Conservation (phyloP, 2,329 filamentous ascomycete genomes). For the Apiospora hydei region DNA sequence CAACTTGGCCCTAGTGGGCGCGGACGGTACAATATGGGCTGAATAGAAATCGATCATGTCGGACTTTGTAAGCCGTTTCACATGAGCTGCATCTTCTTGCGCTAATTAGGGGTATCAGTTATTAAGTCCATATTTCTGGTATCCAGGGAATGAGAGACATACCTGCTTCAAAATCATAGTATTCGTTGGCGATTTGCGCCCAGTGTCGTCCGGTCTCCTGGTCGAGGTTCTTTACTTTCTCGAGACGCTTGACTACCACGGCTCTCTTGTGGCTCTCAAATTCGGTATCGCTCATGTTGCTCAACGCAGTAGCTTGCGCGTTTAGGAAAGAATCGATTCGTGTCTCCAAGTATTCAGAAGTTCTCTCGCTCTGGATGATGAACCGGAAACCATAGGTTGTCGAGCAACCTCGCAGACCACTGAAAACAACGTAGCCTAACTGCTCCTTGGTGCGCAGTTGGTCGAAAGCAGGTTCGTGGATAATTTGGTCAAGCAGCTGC, state of each 20-base stretch:
- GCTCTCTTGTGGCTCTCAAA: constrained; percentile 94
- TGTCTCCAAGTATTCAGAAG: constrained; percentile 81
- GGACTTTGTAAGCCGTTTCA: constrained; percentile 77
- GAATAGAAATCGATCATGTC: constrained; percentile 84
- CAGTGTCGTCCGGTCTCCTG: constrained; percentile 86
- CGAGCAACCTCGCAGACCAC: constrained; percentile 73
- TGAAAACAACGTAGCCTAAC: constrained; percentile 95
- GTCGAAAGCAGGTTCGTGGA: constrained; percentile 92
- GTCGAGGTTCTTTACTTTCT: constrained; percentile 91
- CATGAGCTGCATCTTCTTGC: constrained; percentile 83
- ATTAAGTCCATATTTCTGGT: constrained; percentile 66
- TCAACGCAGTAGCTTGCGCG: constrained; percentile 22
- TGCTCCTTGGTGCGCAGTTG: constrained; percentile 96
- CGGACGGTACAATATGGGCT: constrained; percentile 77
- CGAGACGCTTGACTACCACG: constrained; percentile 83
- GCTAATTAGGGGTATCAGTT: constrained; percentile 79
- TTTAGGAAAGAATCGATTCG: constrained; percentile 69
- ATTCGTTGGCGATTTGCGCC: constrained; percentile 84
- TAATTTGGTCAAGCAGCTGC: constrained; percentile 85
- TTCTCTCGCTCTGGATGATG: constrained; percentile 91
- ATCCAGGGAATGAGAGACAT: constrained; percentile 44
- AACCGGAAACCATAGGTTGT: constrained; percentile 87
- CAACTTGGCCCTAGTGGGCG: constrained; percentile 78
- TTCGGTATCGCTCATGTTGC: constrained; percentile 73
- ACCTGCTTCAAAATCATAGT: constrained; percentile 90